Base-by-base conservation (phyloP, 495 filamentous ascomycete genomes). In the Mycothermus thermophilus region DNA sequence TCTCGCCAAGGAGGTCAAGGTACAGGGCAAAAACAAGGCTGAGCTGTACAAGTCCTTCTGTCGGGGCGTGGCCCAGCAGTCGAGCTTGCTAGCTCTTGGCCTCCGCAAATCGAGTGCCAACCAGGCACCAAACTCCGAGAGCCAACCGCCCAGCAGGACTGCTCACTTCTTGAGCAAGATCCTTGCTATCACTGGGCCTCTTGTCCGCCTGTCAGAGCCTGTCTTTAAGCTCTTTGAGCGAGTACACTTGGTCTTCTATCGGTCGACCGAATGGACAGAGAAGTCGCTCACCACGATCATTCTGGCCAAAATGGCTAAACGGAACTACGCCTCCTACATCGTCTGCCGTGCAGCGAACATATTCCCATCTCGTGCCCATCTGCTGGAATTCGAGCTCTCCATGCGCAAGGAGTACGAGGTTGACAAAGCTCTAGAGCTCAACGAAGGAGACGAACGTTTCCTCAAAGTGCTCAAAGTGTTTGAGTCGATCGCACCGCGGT, bases 281-380 rank as follows among this genome's bases (percentile, higher is more conserved):
- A 95, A 93, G 46, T 94, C 88, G 8, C 69, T 97, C 2, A 94
- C 83, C 2, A 88, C 87, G 3, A 88, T 96, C 40, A 93, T 97
- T 37, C 73, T 97, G 8, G 83, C 90, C 10, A 83, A 85, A 35
- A 90, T 86, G 18, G 77, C 83, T 5, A 72, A 75, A 30, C 72
- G 81, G 15, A 94, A 87, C 50, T 96, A 94, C 36, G 87, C 90
- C 1, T 63, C 77, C 5, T 97, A 90, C 55, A 72, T 95, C 20
- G 85, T 95, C 7, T 93, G 79, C 35, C 79, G 90, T 28, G 88
- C 86, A 10, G 74, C 77, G 17, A 88, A 85, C 35, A 90, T 97
- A 12, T 97, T 96, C 48, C 42, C 77, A 0, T 82, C 83, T 5
- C 72, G 90, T 13, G 48, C 63, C 5, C 66, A 73, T 24, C 64